Evolutionary conservation across 148 eudicot genomes (phyloP), one percentile per base, ranked within the genome.

Genomic region (Nepenthes mirabilis): DNA sequence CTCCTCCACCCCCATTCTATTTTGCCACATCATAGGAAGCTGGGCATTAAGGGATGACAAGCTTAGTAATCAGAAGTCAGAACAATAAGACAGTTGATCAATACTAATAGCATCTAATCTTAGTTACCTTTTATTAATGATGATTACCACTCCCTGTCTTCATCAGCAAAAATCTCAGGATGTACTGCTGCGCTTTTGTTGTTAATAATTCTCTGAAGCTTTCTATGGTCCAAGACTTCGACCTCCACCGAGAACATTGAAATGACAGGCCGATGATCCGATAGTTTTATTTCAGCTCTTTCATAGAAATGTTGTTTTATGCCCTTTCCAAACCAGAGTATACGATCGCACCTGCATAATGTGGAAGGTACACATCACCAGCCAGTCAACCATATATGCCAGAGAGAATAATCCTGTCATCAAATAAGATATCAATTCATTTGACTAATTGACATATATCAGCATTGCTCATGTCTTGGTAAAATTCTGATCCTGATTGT

Each of bases 221-320:
- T 93, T 45, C 88, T 69, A 14, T 75, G 75, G 73, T 86, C 79
- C 36, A 93, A 61, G 9, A 82, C 81, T 83, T 93, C 99, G 35
- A 86, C 90, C 50, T 89, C 91, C 47, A 93, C 72, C 40, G 74
- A 58, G 77, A 93, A 93, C 55, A 68, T 70, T 34, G 99, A 93
- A 68, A 87, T 93, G 57, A 93, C 87, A 3, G 99, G 96, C 40
- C 96, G 83, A 73, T 93, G 99, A 61, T 93, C 99, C 58, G 99
- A 93, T 49, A 93, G 68, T 59, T 66, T 77, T 56, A 82, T 58
- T 57, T 86, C 99, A 37, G 89, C 60, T 65, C 85, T 75, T 59
- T 58, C 74, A 66, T 93, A 93, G 14, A 66, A 83, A 14, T 86
- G 85, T 60, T 88, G 96, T 63, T 77, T 83, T 65, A 93, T 79